phyloP scores from a whole-genome alignment of 192 early-diverging fungal genomes.

The Backusella tarrabulga region DNA sequence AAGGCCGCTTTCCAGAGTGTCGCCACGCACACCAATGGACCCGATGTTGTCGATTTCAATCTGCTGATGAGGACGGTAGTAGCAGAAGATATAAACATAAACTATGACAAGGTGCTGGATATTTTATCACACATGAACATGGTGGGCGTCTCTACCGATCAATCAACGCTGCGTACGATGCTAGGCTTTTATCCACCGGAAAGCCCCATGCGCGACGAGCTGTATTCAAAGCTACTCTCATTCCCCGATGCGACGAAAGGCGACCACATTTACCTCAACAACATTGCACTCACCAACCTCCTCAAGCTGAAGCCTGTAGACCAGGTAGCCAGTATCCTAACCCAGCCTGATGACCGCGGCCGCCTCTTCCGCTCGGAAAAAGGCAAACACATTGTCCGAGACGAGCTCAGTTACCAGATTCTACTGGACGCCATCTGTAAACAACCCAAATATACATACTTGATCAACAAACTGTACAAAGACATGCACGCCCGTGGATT shows the following conservation, averaged over 20 bases:
- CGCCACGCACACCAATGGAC: constrained; percentile 11
- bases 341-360: constrained; percentile 2
- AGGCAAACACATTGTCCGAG: background rate
- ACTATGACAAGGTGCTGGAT: constrained; percentile 22
- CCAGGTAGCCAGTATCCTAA: background rate
- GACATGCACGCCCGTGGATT: constrained; percentile 22
- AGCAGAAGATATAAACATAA: background rate
- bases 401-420: constrained; percentile 22
- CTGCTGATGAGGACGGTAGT: constrained; percentile 19
- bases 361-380: background rate
- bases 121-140: constrained; percentile 30
- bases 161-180: constrained; percentile 23
- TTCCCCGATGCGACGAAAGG: background rate
- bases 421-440: constrained; percentile 12
- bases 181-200: constrained; percentile 12
- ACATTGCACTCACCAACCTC: constrained; percentile 15
- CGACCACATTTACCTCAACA: constrained; percentile 21
- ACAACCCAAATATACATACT: background rate
- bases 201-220: background rate
- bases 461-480: constrained; percentile 14
- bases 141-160: constrained; percentile 17
- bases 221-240: constrained; percentile 3
- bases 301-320: background rate
- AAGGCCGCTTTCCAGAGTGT: constrained; percentile 20
- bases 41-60: constrained; percentile 34